A percentile compares a stretch with the other conserved stretches of the same genome.
phyloP scores from a whole-genome alignment of 176 grass and related monocot genomes.

The Elymus sibiricus region DNA sequence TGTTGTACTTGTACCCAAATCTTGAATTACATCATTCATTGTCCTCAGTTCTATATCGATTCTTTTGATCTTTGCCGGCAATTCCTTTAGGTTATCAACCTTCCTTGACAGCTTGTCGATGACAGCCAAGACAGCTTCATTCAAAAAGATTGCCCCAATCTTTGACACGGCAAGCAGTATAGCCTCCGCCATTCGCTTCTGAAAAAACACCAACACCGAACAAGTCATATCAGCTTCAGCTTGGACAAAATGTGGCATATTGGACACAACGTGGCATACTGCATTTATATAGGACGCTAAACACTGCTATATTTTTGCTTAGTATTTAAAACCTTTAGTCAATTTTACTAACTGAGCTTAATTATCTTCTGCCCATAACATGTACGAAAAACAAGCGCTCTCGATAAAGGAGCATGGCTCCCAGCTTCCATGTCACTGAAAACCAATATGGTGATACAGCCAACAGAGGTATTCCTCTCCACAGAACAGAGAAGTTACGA shows the following conservation, averaged over 20 bases:
- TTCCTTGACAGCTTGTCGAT: not conserved
- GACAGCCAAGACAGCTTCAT: not conserved
- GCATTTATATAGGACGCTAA: too few relatives aligned
- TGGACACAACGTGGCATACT: not conserved
- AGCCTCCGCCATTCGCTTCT: not conserved
- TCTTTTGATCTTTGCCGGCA: not conserved
- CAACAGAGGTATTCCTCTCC: not conserved
- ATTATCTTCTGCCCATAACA: too few relatives aligned
- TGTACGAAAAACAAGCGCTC: too few relatives aligned
- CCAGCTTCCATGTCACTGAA: not conserved
- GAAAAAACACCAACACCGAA: not conserved
- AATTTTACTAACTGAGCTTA: too few relatives aligned
- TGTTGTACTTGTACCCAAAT: not conserved
- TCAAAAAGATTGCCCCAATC: not conserved
- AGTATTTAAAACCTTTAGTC: too few relatives aligned
- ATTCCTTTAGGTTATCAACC: not conserved
- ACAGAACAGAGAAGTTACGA: not conserved
- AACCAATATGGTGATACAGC: too few relatives aligned
- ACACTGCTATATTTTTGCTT: too few relatives aligned
- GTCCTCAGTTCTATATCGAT: not conserved
- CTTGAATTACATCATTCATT: constrained; percentile 25
- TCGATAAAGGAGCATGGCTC: not conserved
- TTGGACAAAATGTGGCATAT: not conserved
- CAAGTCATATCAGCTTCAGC: not conserved
- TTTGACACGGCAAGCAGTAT: not conserved